Evolutionary conservation across 345 rosid species (phyloP), one percentile per base, ranked within the genome.

Genomic region (Camelina neglecta): DNA sequence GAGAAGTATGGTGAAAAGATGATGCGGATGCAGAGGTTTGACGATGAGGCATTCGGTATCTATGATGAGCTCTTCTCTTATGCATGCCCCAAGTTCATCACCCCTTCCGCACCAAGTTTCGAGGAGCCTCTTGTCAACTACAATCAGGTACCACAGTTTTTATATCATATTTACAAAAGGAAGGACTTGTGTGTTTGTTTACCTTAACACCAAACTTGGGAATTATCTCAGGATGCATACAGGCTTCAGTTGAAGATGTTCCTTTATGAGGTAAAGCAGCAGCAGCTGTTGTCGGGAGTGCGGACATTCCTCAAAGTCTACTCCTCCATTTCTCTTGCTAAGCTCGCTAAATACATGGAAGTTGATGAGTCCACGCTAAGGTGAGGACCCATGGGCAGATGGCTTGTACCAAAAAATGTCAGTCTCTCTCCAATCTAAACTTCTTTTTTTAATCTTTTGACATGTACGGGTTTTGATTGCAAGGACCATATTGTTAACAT

Each of bases 1-100:
- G 99, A 95, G 86, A 95, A 95, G 84, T 92, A 95, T 79, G 99
- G 99, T 74, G 99, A 95, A 63, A 95, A 95, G 86, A 95, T 95
- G 98, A 73, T 78, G 74, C 85, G 93, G 77, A 90, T 95, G 96
- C 99, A 87, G 81, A 86, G 97, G 78, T 95, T 51, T 42, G 99
- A 95, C 53, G 97, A 92, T 7, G 99, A 95, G 56, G 97, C 96
- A 39, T 92, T 92, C 77, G 82, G 83, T 23, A 69, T 86, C 18
- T 92, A 86, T 56, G 99, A 95, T 77, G 99, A 18, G 18, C 53
- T 48, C 21, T 48, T 48, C 89, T 90, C 99, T 1, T 95, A 95
- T 79, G 99, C 99, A 54, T 95, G 99, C 71, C 99, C 99, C 31
- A 95, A 95, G 85, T 95, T 95, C 80, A 95, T 95, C 69, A 92